Evolutionary conservation across 306 rosid genomes (phyloP), one percentile per base, ranked within the genome.

Genomic region (Quercus engelmannii): DNA sequence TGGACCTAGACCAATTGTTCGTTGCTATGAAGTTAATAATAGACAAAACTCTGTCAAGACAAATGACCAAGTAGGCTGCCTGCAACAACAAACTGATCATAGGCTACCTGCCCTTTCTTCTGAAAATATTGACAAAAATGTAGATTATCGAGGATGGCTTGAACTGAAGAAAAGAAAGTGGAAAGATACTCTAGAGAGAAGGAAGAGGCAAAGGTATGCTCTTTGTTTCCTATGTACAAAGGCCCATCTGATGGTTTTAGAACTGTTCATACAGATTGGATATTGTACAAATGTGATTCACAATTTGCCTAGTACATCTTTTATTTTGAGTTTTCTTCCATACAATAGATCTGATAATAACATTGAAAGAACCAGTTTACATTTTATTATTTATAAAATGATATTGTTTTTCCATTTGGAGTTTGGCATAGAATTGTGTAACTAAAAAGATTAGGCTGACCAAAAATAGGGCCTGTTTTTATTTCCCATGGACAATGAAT

Each of bases 141-240:
- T 91, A 55, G 98, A 95, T 89, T 95, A 95, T 86, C 92, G 88
- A 82, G 93, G 94, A 71, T 95, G 99, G 99, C 99, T 95, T 87
- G 91, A 91, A 87, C 79, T 81, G 49, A 91, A 92, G 90, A 95
- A 95, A 88, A 83, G 92, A 73, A 91, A 79, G 83, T 95, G 99
- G 99, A 90, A 91, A 88, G 73, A 79, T 83, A 87, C 81, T 74
- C 83, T 92, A 78, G 89, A 86, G 79, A 90, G 64, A 81, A 92
- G 92, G 89, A 95, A 92, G 89, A 92, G 74, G 85, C 97, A 74
- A 80, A 93, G 97, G 99, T 95, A 90, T 79, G 75, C 25, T 70
- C 31, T 71, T 62, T 65, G 74, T 76, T 76, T 26, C 58, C 55
- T 78, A 76, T 57, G 30, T 75, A 76, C 54, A 65, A 63, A 84